Evolutionary conservation across 2,329 filamentous ascomycete species (phyloP), one percentile per base, ranked within the genome.

Genomic region (Apiospora kogelbergensis): DNA sequence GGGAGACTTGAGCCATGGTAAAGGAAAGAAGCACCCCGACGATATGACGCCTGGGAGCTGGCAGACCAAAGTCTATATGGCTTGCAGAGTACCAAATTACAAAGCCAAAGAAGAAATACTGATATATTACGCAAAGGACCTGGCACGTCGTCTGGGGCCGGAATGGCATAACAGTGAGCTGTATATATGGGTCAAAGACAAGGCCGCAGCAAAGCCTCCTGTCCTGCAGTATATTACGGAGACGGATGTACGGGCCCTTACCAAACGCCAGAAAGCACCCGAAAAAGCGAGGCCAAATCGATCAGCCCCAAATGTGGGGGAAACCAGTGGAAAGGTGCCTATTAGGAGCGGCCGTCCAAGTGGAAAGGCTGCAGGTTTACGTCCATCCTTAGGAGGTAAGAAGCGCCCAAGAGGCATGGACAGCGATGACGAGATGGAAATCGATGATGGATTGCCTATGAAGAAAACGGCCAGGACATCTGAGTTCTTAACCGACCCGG

Each of bases 311-410:
- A 72, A 20, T 70, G 69, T 74, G 46, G n/a, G 67, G 40, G 63
- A 70, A 33, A 33, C 66, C 45, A 45, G 68, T 44, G 73, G 71
- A 46, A 76, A 78, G 63, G 71, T 73, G 63, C 74, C 73, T 2
- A 69, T 65, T 60, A 78, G 80, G 60, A 60, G 42, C 17, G 78
- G 77, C 20, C 82, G 82, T 13, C 77, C 75, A 15, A 78, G 80
- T 17, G 83, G 83, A 33, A 85, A 84, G 69, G 82, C 80, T 53
- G 84, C 84, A 5, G 79, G 76, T 24, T 77, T 88, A 37, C 82
- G 85, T 4, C 80, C 82, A 20, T 78, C 79, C 1, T 74, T 79
- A 0, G 76, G 78, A 17, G 78, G 81, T 9, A 84, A 83, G 72
- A 88, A 87, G 70, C 82, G 85, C 11, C 73, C 78, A n/a, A 78